Evolutionary conservation across 2,329 filamentous ascomycete genomes (phyloP).

Genomic region (Periconia digitata): DNA sequence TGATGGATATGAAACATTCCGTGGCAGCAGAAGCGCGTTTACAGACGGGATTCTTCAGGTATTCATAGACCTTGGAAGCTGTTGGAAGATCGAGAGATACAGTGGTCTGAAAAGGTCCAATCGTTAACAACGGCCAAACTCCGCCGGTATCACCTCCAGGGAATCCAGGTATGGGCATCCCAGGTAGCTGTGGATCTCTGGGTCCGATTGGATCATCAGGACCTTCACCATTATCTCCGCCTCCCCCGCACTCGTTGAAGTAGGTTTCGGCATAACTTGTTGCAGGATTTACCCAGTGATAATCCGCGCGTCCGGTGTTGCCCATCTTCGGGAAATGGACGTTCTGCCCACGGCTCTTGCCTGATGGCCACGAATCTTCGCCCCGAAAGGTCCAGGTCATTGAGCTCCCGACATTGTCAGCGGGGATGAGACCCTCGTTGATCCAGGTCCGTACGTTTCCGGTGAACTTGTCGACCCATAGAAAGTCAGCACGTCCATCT

Average conservation of each 20-base stretch:
- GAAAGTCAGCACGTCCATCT: slow-evolving; percentile 36
- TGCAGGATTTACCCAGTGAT: slow-evolving; percentile 3
- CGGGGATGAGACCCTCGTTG: slow-evolving; percentile 24
- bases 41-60: too few species aligned
- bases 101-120: too few species aligned
- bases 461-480: slow-evolving; percentile 37
- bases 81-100: too few species aligned
- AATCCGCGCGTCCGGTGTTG: slow-evolving; percentile 5
- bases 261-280: not conserved
- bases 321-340: slow-evolving; percentile 12
- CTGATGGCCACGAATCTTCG: slow-evolving; percentile 5
- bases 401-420: slow-evolving; percentile 5
- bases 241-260: not conserved
- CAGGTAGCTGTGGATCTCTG: not conserved
- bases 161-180: too few species aligned
- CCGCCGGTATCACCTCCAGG: too few species aligned
- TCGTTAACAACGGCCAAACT: too few species aligned
- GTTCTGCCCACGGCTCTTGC: slow-evolving; percentile 11
- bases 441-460: slow-evolving; percentile 36
- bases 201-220: not conserved
- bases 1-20: too few species aligned
- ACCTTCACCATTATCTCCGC: not conserved
- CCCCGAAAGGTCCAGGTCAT: slow-evolving; percentile 8
- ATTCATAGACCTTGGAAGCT: too few species aligned
- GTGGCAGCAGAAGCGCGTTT: too few species aligned